Conservation (phyloP, 2,329 filamentous ascomycete species). For the Aspergillus jensenii region DNA sequence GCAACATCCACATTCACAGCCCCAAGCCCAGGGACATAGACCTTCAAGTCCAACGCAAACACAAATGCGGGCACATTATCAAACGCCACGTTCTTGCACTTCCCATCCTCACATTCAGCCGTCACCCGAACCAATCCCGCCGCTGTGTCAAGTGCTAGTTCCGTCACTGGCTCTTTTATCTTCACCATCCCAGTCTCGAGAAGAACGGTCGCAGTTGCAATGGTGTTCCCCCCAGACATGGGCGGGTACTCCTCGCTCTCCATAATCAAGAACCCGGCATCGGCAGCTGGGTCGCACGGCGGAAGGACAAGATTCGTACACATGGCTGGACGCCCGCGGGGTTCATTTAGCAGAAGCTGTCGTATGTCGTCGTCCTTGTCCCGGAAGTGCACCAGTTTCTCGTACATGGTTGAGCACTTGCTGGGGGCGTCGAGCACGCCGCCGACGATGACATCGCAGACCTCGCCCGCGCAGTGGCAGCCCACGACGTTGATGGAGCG, state of each 20-base stretch:
- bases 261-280: slow-evolving; percentile 48
- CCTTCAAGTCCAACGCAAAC: slow-evolving; percentile 36
- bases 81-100: slow-evolving; percentile 45
- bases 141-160: slow-evolving; percentile 44
- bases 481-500: slow-evolving; percentile 14
- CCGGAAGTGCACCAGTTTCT: slow-evolving; percentile 47
- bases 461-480: slow-evolving; percentile 32
- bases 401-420: slow-evolving; percentile 44
- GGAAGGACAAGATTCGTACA: slow-evolving; percentile 42
- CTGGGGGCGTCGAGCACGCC: slow-evolving; percentile 44
- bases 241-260: slow-evolving; percentile 47
- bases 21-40: slow-evolving; percentile 44
- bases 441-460: slow-evolving; percentile 50
- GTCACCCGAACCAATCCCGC: slow-evolving; percentile 44
- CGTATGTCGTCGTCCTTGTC: slow-evolving; percentile 41
- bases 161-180: slow-evolving; percentile 46
- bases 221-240: slow-evolving; percentile 48
- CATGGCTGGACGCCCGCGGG: slow-evolving; percentile 43
- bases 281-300: slow-evolving; percentile 44
- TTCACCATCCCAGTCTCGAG: slow-evolving; percentile 49
- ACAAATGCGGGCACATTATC: slow-evolving; percentile 49
- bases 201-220: slow-evolving; percentile 45
- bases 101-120: slow-evolving; percentile 43
- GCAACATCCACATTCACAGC: slow-evolving; percentile 44
- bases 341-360: slow-evolving; percentile 47